Percentiles rank a stretch among this genome's conserved stretches.
Conservation (phyloP, 164 flowering plant genomes). For the Sedum album region DNA sequence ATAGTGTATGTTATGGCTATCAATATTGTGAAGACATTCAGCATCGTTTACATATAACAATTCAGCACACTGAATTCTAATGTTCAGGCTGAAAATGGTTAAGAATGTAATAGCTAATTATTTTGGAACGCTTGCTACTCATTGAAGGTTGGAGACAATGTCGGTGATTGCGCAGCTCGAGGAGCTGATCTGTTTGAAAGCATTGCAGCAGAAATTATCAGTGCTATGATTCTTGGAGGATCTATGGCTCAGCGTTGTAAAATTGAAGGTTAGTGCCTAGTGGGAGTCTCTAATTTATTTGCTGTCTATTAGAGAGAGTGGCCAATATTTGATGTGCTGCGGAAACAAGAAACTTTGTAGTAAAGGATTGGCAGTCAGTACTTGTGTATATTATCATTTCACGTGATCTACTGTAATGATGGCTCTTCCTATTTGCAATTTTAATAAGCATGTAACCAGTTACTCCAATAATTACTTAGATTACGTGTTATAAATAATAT, state of each 20-base stretch:
- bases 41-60: neutral
- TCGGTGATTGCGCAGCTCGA: conserved; percentile 96
- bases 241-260: conserved; percentile 94
- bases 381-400: neutral
- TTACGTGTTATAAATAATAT: too few species aligned
- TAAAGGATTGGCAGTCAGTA: neutral
- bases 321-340: too few species aligned
- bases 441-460: too few species aligned
- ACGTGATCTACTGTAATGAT: too few species aligned
- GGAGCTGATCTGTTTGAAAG: too few species aligned
- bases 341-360: too few species aligned
- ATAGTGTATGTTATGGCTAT: neutral
- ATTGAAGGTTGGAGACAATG: too few species aligned
- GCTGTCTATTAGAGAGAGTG: too few species aligned
- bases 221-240: conserved; percentile 98
- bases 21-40: neutral
- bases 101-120: neutral
- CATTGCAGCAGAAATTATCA: too few species aligned
- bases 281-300: too few species aligned
- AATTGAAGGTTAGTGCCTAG: conserved; percentile 57
- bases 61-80: neutral
- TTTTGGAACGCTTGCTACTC: neutral
- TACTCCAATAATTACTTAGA: too few species aligned
- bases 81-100: conserved; percentile 1
- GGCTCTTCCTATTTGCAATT: too few species aligned